phyloP scores from a whole-genome alignment of 2,329 filamentous ascomycete genomes.

The Nemania diffusa region DNA sequence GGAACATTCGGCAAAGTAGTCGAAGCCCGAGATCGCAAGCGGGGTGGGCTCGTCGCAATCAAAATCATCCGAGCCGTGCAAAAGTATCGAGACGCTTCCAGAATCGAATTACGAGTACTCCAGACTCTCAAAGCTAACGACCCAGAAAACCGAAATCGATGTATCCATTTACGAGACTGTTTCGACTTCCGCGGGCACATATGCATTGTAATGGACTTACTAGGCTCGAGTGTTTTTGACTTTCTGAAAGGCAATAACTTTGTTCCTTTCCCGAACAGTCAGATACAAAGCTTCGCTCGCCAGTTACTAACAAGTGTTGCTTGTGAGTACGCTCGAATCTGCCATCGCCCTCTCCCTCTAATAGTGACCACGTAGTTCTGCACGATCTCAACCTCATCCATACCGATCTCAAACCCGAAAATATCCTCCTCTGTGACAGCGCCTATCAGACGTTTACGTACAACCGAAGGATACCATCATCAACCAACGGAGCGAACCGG shows the following conservation, averaged over 20 bases:
- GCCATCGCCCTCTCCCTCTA: slow-evolving; percentile 33
- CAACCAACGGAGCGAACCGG: slow-evolving; percentile 67
- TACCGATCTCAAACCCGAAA: slow-evolving; percentile 79
- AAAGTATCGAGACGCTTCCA: slow-evolving; percentile 95
- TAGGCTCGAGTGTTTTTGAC: slow-evolving; percentile 97
- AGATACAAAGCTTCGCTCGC: slow-evolving; percentile 96
- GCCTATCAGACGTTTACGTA: slow-evolving; percentile 77
- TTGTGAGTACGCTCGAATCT: slow-evolving; percentile 70
- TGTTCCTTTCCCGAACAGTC: slow-evolving; percentile 96
- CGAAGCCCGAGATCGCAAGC: slow-evolving; percentile 83
- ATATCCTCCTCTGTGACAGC: slow-evolving; percentile 73
- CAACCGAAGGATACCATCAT: slow-evolving; percentile 75
- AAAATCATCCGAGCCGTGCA: slow-evolving; percentile 99
- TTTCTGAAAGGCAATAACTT: slow-evolving; percentile 96
- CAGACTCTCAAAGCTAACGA: slow-evolving; percentile 94
- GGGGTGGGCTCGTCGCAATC: slow-evolving; percentile 84
- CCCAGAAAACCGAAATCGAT: slow-evolving; percentile 89
- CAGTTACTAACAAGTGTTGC: slow-evolving; percentile 98
- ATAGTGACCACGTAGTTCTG: slow-evolving; percentile 69
- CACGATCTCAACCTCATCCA: slow-evolving; percentile 98
- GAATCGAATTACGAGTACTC: slow-evolving; percentile 92
- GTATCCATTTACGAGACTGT: slow-evolving; percentile 95
- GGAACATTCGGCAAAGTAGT: slow-evolving; percentile 99
- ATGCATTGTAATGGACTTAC: slow-evolving; percentile 80
- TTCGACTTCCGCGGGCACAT: slow-evolving; percentile 98